Base-by-base conservation (phyloP, 2,329 filamentous ascomycete species). In the Talaromyces sp. region DNA sequence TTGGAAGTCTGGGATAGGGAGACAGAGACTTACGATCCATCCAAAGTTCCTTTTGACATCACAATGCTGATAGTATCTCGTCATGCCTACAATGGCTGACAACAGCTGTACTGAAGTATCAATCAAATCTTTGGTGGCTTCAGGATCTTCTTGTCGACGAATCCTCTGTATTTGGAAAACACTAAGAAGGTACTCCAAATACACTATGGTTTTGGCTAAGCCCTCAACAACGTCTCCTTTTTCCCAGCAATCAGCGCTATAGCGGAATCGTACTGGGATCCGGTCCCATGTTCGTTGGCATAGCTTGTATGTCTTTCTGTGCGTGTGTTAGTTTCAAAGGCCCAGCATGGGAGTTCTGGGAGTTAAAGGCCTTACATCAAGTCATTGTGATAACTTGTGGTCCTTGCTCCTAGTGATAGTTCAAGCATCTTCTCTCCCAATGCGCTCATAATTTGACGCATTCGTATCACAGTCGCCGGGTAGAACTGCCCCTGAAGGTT, bases 161-260 rank as follows among this genome's bases (percentile, higher is more conserved):
- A 72, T 70, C 9, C 70, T 67, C 45, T 72, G 68, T 41, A 71
- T 64, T 43, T 72, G 70, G 37, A 71, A 68, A 1, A 72, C 65
- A 14, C 57, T 68, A 27, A 67, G 64, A 11, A 69, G 66, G 37
- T 70, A 70, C 31, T 72, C 70, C 33, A 70, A 62, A 24, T 68
- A 67, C 33, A 70, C 68, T 16, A 70, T 56, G n/a, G 68, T 63
- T 31, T 63, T 66, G 5, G 68, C 66, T 16, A 65, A 24, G 10
- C 35, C 52, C 4, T 60, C 58, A 37, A 67, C 27, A 37, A 60
- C 59, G 47, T 62, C 49, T 11, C 65, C 56, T 13, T 66, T 41
- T 39, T 64, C 39, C 70, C 69, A 72, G 56, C 65, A 70, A 45
- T 60, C 57, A 7, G 61, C 19, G 47, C 62, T 56, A 50, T 72